A percentile compares a stretch with the other conserved stretches of the same genome.
phyloP scores from a whole-genome alignment of 2,329 filamentous ascomycete species.

The Zymoseptoria pseudotritici region DNA sequence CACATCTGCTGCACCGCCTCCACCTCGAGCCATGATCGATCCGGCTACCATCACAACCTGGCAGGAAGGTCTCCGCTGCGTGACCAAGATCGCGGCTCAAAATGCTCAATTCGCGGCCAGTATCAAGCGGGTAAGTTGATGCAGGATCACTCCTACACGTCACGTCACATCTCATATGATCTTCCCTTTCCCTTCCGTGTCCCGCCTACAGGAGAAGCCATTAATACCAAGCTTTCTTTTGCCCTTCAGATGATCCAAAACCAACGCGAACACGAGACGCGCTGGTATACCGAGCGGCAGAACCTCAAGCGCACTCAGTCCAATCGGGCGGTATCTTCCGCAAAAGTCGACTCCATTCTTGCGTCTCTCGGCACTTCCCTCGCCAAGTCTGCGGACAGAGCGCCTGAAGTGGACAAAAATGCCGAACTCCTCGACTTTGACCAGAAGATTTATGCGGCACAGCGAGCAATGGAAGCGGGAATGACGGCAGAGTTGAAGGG shows the following conservation, averaged over 20 bases:
- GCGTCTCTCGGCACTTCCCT: constrained; percentile 18
- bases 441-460: constrained; percentile 54
- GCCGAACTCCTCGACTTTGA: constrained; percentile 54
- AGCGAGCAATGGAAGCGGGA: constrained; percentile 51
- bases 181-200: neutral
- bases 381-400: neutral
- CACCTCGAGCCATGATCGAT: constrained; percentile 32
- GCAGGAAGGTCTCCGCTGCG: constrained; percentile 40
- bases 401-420: constrained; percentile 29
- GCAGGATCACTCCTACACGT: neutral
- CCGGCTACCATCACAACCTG: constrained; percentile 43
- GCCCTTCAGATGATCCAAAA: constrained; percentile 49
- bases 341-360: constrained; percentile 27
- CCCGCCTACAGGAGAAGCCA: constrained; percentile 7
- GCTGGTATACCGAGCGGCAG: constrained; percentile 42
- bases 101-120: constrained; percentile 36
- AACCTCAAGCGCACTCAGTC: constrained; percentile 28
- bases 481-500: constrained; percentile 49
- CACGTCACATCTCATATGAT: neutral
- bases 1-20: constrained; percentile 13
- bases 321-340: constrained; percentile 21
- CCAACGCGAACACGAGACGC: constrained; percentile 55
- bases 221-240: constrained; percentile 15
- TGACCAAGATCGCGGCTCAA: constrained; percentile 40
- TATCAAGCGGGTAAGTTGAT: constrained; percentile 33